Evolutionary conservation across 2,329 filamentous ascomycete species (phyloP).

Genomic region (Capronia americana): DNA sequence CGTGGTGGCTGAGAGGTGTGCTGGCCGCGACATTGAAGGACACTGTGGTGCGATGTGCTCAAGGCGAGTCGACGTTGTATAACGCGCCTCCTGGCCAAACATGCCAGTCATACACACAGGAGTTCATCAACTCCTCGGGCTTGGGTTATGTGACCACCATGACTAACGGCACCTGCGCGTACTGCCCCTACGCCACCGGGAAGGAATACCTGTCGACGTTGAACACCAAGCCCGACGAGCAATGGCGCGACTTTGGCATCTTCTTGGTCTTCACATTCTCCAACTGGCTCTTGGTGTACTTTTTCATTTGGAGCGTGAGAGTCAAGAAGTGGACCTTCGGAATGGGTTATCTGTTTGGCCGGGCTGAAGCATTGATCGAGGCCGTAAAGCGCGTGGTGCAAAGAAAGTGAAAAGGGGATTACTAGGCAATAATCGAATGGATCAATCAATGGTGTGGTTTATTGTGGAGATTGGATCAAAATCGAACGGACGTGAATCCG

Average conservation of each 20-base stretch:
- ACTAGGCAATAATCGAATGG: neutral
- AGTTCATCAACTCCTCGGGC: conserved; percentile 57
- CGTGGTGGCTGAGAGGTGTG: conserved; percentile 75
- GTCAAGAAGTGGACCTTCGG: conserved; percentile 75
- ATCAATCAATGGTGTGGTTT: neutral
- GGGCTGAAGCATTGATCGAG: conserved; percentile 51
- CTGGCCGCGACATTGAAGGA: conserved; percentile 67
- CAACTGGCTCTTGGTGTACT: conserved; percentile 76
- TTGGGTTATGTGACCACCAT: conserved; percentile 65
- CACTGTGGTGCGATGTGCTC: conserved; percentile 58
- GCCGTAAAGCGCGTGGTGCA: neutral
- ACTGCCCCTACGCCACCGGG: conserved; percentile 71
- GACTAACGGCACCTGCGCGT: conserved; percentile 67
- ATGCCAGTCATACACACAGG: conserved; percentile 68
- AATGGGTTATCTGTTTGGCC: conserved; percentile 63
- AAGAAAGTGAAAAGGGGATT: neutral
- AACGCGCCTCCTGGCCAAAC: conserved; percentile 68
- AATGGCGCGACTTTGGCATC: conserved; percentile 76
- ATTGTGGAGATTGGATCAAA: neutral
- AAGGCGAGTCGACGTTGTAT: conserved; percentile 68
- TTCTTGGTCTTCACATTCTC: conserved; percentile 73
- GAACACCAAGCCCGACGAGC: conserved; percentile 63
- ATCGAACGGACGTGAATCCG: neutral
- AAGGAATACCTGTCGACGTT: conserved; percentile 69
- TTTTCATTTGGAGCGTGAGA: conserved; percentile 77